Percentiles rank a stretch among this genome's conserved stretches.
These are phyloP conservation scores for Luffa aegyptiaca DNA, from an alignment of 306 rosid genomes.

Conservation along the genomic window DNA sequence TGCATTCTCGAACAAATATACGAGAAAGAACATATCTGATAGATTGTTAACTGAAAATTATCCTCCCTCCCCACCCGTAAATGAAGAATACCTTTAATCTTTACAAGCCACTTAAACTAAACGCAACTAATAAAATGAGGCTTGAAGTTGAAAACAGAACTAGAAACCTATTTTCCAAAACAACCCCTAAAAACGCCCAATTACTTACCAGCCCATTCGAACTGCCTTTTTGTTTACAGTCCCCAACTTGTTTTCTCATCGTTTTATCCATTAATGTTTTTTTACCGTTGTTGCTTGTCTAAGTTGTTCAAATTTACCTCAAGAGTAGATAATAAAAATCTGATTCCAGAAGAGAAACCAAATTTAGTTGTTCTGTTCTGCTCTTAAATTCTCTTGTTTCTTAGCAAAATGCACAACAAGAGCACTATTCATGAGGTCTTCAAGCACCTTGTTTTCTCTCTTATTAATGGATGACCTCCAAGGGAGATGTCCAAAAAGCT, in stretches of 20 bases:
- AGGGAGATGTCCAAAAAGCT: not conserved
- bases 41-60: not conserved
- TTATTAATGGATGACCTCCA: not conserved
- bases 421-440: not conserved
- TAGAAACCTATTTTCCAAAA: not conserved
- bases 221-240: not conserved
- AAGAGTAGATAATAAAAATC: not conserved
- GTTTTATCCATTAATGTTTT: not conserved
- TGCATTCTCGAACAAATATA: not conserved
- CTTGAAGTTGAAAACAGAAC: not conserved
- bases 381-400: not conserved
- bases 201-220: not conserved
- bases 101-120: not conserved
- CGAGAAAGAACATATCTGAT: not conserved
- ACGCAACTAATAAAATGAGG: not conserved
- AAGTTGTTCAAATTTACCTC: not conserved
- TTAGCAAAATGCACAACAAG: not conserved
- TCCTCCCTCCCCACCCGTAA: not conserved
- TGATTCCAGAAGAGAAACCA: not conserved
- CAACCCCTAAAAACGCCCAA: not conserved
- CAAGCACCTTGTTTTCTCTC: not conserved
- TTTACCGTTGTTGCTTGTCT: not conserved
- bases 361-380: not conserved
- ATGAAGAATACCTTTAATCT: not conserved
- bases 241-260: not conserved